Evolutionary conservation across 2,329 filamentous ascomycete species (phyloP).

Genomic region (Graphilbum fragrans): DNA sequence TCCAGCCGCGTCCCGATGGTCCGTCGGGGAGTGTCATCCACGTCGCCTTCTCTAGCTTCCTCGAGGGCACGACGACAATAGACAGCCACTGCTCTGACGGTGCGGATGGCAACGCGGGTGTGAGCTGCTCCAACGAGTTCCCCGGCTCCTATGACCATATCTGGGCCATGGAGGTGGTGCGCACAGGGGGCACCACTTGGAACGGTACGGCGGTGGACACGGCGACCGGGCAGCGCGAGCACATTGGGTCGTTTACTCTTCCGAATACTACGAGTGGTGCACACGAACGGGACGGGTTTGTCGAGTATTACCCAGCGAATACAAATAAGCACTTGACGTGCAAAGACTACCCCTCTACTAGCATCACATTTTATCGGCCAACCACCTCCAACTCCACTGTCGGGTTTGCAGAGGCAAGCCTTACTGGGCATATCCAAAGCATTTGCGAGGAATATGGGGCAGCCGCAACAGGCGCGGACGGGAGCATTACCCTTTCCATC

Average conservation of each 20-base stretch:
- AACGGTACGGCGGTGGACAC: not conserved
- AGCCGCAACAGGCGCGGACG: too few species aligned
- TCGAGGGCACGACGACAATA: not conserved
- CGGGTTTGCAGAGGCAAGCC: too few species aligned
- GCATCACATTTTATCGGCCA: not conserved
- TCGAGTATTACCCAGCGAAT: not conserved
- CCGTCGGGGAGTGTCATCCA: not conserved
- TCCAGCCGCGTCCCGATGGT: not conserved
- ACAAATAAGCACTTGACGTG: not conserved
- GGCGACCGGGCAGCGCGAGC: too few species aligned
- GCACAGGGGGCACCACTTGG: not conserved
- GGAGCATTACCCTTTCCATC: too few species aligned
- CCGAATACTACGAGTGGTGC: too few species aligned
- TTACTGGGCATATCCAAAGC: too few species aligned
- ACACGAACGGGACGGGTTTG: too few species aligned
- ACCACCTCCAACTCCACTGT: not conserved
- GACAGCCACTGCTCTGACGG: not conserved
- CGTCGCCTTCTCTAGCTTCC: not conserved
- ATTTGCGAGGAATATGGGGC: too few species aligned
- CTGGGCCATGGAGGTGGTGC: not conserved
- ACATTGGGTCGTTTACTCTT: too few species aligned
- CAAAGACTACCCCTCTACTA: not conserved
- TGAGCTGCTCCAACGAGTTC: not conserved
- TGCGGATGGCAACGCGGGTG: not conserved
- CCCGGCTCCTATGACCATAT: not conserved